Base-by-base conservation (phyloP, 2,329 filamentous ascomycete species). In the Cladosporium cucumerinum region DNA sequence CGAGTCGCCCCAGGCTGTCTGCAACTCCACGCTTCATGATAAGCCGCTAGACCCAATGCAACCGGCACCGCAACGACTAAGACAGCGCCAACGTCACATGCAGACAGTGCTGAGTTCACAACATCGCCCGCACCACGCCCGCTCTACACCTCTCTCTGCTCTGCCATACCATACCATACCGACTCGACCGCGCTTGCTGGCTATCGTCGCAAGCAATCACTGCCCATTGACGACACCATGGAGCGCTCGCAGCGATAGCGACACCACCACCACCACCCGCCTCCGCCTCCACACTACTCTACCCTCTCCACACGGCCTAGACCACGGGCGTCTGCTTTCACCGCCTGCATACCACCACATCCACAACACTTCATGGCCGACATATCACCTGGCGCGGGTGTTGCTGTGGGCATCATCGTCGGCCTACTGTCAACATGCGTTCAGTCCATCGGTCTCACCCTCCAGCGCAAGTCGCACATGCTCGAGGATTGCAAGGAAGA, bases 401-500 rank as follows among this genome's bases (percentile, higher is more conserved):
- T 72, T 16, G 72, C 73, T 30, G 85, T 98, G 75, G 95, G 95
- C 74, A 93, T 99, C 75, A 80, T 97, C 69, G 94, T 97, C 75
- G 95, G 95, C 72, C 85, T 99, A 69, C 78, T 97, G 71, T 98
- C 94, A 65, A 97, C 95, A 66, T 95, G 93, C 77, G 87, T 98
- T 26, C 95, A 99, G 78, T 97, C 93, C 77, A 84, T 99, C 72
- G 95, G 95, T 70, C 85, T 99, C 69, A 99, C 95, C 34, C 85
- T 99, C 28, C 95, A 99, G 80, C 92, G 95, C 77, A 98, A 99
- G 80, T 98, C 95, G 69, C 95, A 99, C 80, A 89, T 99, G 71
- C 88, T 98, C 75, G 95, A 99, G 82, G 95, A 99, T 81, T 92
- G 96, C 81, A 97, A 97, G 78, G 86, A 87, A 60, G 82, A 84